A percentile compares a stretch with the other conserved stretches of the same genome.
These are phyloP conservation scores for Ulota crispa DNA, from an alignment of 225 moss, liverwort and hornwort genomes.

Conservation along the genomic window DNA sequence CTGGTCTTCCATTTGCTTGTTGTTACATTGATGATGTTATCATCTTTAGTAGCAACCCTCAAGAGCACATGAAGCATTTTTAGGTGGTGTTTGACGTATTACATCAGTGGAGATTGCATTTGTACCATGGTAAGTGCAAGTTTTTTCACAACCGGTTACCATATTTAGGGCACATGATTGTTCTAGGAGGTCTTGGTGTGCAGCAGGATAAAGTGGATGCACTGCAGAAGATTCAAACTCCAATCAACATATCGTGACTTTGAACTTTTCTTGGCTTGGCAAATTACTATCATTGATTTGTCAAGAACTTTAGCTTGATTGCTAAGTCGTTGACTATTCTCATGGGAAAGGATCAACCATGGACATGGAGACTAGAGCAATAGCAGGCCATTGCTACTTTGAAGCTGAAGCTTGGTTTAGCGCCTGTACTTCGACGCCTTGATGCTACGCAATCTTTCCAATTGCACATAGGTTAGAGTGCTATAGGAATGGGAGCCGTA, in stretches of 20 bases:
- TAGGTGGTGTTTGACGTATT: background rate
- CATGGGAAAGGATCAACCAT: background rate
- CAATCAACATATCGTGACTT: fast-evolving
- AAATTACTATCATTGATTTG: background rate
- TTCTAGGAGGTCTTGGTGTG: background rate
- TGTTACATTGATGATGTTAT: too few relatives aligned
- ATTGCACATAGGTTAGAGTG: background rate
- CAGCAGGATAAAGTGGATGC: background rate
- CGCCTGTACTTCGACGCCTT: fast-evolving
- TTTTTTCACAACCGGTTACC: background rate
- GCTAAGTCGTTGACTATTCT: background rate
- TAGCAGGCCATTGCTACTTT: background rate
- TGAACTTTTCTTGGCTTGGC: too few relatives aligned
- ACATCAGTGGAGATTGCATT: background rate
- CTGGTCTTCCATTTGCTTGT: too few relatives aligned
- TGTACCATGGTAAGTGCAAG: background rate
- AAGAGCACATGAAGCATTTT: background rate
- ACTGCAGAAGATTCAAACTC: too few relatives aligned
- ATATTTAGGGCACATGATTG: background rate
- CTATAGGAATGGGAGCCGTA: too few relatives aligned
- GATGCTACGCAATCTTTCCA: background rate
- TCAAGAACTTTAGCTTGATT: background rate
- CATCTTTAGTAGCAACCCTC: background rate
- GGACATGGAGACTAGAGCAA: background rate
- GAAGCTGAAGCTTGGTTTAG: background rate